Base-by-base conservation (phyloP, 2,329 filamentous ascomycete species). In the Monosporascus sp. region DNA sequence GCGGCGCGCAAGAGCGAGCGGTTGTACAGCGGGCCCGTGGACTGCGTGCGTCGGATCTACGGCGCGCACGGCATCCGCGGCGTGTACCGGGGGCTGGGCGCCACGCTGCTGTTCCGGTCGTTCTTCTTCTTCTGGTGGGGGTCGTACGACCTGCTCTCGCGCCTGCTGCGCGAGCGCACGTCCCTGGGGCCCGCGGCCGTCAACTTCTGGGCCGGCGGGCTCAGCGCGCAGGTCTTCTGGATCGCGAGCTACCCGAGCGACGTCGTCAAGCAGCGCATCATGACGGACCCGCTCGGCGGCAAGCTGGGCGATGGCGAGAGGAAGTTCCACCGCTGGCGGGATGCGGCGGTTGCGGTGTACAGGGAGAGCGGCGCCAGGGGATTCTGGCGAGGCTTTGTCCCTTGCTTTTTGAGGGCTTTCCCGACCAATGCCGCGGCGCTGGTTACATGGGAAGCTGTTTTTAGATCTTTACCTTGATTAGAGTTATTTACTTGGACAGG, bases 91-190 rank as follows among this genome's bases (percentile, higher is more conserved):
- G 94, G 94, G 0, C 79, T 99, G 14, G 77, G 73, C 38, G 89
- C 94, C 1, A 97, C 94, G 0, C 76, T 97, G 48, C 72, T 97
- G 48, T 97, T 97, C 75, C 83, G 94, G 18, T 84, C 85, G 15
- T 96, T 93, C 74, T 99, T 99, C 78, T 97, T 96, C 79, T 94
- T 87, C 76, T 97, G 92, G 92, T 99, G 94, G 94, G 86, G 86
- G n/a, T 88, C 85, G 55, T 99, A 99, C 75, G 93, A 97, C 65
- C 63, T 96, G 31, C 80, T 97, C 61, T 89, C 89, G 5, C 78
- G 83, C 22, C 73, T 79, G 55, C 75, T 97, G 66, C 76, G 81
- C 51, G 71, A 81, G 18, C 76, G 84, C 63, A 96, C 92, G 2
- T 72, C 63, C 14, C 74, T 97, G 51, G 88, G 88, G 51, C 83